Conservation (phyloP, 2,329 filamentous ascomycete species). For the Endoconidiophora polonica region DNA sequence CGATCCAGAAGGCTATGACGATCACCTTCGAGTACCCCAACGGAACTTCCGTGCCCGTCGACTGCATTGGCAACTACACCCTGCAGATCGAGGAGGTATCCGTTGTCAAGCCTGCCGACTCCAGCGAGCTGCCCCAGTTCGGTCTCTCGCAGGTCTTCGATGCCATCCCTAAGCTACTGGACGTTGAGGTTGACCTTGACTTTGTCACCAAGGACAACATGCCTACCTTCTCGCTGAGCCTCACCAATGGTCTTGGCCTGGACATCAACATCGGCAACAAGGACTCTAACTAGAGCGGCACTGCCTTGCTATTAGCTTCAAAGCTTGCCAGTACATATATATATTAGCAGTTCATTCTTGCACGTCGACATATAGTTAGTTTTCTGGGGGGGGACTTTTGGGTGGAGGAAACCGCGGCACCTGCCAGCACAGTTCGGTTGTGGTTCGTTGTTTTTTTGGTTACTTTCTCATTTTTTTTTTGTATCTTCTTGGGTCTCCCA, state of each 20-base stretch:
- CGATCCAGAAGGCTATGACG: conserved; percentile 15
- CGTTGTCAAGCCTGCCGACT: conserved; percentile 9
- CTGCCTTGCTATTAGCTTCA: too few relatives aligned
- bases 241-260: conserved; percentile 3
- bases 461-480: not conserved
- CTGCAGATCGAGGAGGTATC: conserved; percentile 11
- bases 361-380: too few relatives aligned
- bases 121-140: conserved; percentile 11
- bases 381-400: too few relatives aligned
- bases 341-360: too few relatives aligned
- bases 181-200: conserved; percentile 20
- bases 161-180: conserved; percentile 17
- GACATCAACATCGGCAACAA: conserved; percentile 7
- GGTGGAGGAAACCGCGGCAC: too few relatives aligned
- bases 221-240: conserved; percentile 9
- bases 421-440: not conserved
- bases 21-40: conserved; percentile 16
- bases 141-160: conserved; percentile 9
- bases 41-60: conserved; percentile 8
- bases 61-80: conserved; percentile 7
- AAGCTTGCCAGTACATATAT: too few relatives aligned
- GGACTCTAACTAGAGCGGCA: not conserved
- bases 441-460: not conserved
- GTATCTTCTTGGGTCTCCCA: not conserved
- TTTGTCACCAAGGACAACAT: not conserved